Evolutionary conservation across 441 rosid genomes (phyloP).

Genomic region (Cnidoscolus chayamansa): DNA sequence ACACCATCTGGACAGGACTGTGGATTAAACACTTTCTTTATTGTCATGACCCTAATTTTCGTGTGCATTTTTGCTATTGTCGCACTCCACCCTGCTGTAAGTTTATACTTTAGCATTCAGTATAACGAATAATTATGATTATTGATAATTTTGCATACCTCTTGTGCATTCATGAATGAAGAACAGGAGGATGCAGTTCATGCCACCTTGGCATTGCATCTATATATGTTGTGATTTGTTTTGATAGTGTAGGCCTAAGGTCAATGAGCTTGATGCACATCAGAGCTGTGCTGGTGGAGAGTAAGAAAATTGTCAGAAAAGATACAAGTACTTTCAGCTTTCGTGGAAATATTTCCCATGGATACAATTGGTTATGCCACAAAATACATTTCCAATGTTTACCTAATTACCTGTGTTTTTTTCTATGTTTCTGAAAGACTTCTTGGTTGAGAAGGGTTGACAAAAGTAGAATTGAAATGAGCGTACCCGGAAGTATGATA

Average conservation of each 20-base stretch:
- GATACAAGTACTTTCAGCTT: neutral
- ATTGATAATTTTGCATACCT: neutral
- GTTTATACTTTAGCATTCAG: conserved; percentile 30
- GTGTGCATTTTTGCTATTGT: conserved; percentile 66
- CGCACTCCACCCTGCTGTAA: conserved; percentile 85
- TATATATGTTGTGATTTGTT: neutral
- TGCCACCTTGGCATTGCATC: neutral
- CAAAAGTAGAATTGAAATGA: neutral
- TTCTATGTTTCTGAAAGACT: neutral
- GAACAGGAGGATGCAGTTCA: neutral
- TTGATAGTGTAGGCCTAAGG: neutral
- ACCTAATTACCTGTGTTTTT: too few species aligned
- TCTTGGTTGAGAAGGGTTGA: neutral
- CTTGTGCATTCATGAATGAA: neutral
- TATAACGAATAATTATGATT: neutral
- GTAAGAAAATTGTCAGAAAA: neutral
- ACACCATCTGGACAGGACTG: conserved; percentile 94
- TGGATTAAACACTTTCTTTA: conserved; percentile 84
- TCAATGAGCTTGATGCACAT: neutral
- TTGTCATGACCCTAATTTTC: conserved; percentile 59
- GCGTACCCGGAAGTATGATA: neutral
- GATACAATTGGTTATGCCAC: neutral
- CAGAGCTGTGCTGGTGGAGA: neutral
- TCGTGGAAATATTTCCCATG: neutral
- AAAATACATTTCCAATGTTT: neutral